These are phyloP conservation scores for Arctium lappa DNA, from an alignment of 129 eudicot genomes.

Conservation along the genomic window DNA sequence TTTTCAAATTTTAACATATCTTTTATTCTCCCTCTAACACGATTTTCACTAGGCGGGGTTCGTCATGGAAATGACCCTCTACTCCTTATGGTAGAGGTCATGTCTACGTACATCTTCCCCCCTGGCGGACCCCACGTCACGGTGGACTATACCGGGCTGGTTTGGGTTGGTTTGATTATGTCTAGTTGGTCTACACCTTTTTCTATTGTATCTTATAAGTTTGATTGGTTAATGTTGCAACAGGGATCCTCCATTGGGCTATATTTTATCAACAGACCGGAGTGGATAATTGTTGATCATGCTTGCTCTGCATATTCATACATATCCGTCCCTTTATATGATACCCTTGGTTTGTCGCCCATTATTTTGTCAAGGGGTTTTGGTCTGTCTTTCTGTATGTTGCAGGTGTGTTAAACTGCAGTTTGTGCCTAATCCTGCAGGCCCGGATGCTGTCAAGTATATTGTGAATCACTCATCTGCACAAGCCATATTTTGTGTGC, in stretches of 20 bases:
- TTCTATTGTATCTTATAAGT: background rate
- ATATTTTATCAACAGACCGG: slow-evolving; percentile 80
- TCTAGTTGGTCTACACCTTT: background rate
- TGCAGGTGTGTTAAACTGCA: background rate
- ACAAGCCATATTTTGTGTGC: slow-evolving; percentile 85
- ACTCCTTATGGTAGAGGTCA: too few relatives aligned
- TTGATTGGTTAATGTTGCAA: slow-evolving; percentile 14
- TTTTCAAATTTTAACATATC: background rate
- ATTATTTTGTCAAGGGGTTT: background rate
- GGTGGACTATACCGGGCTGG: background rate
- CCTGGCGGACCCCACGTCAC: background rate
- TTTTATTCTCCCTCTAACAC: background rate
- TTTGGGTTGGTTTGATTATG: background rate
- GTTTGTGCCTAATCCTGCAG: slow-evolving; percentile 36
- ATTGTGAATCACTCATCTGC: slow-evolving; percentile 80
- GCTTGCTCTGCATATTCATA: slow-evolving; percentile 87
- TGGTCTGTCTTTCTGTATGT: background rate
- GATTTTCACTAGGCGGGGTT: too few relatives aligned
- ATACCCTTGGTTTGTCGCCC: slow-evolving; percentile 61
- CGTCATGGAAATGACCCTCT: too few relatives aligned
- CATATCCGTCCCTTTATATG: slow-evolving; percentile 73
- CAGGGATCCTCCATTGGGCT: slow-evolving; percentile 78
- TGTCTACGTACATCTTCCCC: background rate
- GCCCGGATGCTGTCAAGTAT: slow-evolving; percentile 87
- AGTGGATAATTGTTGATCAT: slow-evolving; percentile 82